phyloP scores from a whole-genome alignment of 129 eudicot species.

The Arctium lappa region DNA sequence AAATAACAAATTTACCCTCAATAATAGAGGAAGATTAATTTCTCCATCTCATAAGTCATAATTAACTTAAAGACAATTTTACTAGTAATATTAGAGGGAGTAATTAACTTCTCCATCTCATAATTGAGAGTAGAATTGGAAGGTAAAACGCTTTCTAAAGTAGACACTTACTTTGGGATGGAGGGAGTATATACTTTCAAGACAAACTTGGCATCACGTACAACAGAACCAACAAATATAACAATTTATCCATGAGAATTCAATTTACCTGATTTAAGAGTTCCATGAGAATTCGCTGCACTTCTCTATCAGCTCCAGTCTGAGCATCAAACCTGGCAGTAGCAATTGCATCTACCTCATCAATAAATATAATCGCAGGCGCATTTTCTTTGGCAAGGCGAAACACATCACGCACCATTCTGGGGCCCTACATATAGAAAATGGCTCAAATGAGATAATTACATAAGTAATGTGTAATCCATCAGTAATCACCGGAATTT shows the following conservation, averaged over 20 bases:
- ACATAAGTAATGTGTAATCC: neutral
- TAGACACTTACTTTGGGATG: neutral
- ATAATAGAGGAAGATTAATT: neutral
- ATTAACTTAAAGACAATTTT: neutral
- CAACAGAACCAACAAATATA: neutral
- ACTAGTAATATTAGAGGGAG: neutral
- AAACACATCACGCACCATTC: constrained; percentile 96
- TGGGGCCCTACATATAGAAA: constrained; percentile 55
- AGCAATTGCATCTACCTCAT: constrained; percentile 90
- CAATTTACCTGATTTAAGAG: constrained; percentile 69
- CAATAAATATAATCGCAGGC: constrained; percentile 86
- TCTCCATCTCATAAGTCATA: neutral
- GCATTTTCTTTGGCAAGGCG: constrained; percentile 93
- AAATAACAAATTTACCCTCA: neutral
- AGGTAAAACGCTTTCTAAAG: neutral
- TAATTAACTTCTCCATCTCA: neutral
- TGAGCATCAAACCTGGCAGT: constrained; percentile 94
- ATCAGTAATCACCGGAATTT: neutral
- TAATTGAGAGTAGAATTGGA: neutral
- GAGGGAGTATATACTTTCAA: neutral
- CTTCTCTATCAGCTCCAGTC: constrained; percentile 91
- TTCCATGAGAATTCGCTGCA: constrained; percentile 88
- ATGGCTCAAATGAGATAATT: neutral
- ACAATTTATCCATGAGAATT: too few relatives aligned
- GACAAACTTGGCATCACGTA: neutral